Evolutionary conservation across 1,284 basidiomycete species (phyloP), one percentile per base, ranked within the genome.

Genomic region (Moesziomyces globuligerus): DNA sequence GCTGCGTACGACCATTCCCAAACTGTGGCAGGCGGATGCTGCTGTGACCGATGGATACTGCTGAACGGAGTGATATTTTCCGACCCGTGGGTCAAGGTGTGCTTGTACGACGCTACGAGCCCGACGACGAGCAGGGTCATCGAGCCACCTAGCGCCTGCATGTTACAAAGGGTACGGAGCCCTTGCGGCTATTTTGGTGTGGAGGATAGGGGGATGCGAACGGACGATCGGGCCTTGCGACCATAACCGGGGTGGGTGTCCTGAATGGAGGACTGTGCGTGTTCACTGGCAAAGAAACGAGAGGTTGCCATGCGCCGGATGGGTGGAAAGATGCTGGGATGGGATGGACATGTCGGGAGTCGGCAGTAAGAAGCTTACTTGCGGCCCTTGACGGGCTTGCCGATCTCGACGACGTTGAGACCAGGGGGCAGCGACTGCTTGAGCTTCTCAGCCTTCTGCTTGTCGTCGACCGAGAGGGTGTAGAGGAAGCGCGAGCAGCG

Each of bases 401-500:
- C 71, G 41, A 73, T 61, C 71, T 73, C 71, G 45, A 73, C 71
- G 47, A 73, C 71, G 71, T 73, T 65, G 43, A 73, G 71, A 58
- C 94, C 91, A 83, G 96, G 95, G 65, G 95, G 95, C 51, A 99
- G 87, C 81, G 90, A 91, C 86, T 93, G 92, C 87, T 91, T 90
- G 81, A 99, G 90, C 88, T 98, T 99, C 84, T 96, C 93, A 45
- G 96, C 96, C 89, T 98, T 98, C 86, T 97, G 94, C 81, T 91
- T 88, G 86, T 98, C 96, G 83, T 94, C 90, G 83, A 98, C 86
- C 72, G 90, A 89, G 76, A 98, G 89, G 28, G 96, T 98, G 90
- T 99, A 98, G 74, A 98, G 91, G 87, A 95, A 97, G 83, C 91
- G 89, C 70, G 92, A 91, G 87, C 94, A 97, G 85, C 95, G 90